A percentile compares a stretch with the other conserved stretches of the same genome.
phyloP scores from a whole-genome alignment of 2,329 filamentous ascomycete species.

The Exophiala bonariae region DNA sequence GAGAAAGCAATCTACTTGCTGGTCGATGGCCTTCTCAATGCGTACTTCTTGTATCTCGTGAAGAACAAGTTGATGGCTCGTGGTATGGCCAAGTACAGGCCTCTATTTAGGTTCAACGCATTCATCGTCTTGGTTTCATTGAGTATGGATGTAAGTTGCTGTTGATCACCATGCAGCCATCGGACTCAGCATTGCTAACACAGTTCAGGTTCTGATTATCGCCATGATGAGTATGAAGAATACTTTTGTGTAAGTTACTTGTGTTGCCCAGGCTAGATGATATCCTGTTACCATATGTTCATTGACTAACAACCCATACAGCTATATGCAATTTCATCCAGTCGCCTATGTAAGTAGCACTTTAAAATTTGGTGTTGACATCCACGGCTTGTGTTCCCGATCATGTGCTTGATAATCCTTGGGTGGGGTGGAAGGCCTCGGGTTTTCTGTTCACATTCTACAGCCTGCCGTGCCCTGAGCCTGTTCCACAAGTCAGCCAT shows the following conservation, averaged over 20 bases:
- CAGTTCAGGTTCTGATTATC: slow-evolving; percentile 1
- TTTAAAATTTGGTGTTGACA: too few species aligned
- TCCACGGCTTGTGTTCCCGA: too few species aligned
- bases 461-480: too few species aligned
- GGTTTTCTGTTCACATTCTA: too few species aligned
- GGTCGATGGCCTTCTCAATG: slow-evolving; percentile 54
- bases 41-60: slow-evolving; percentile 50
- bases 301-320: not conserved
- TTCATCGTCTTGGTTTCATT: slow-evolving; percentile 42
- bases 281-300: too few species aligned
- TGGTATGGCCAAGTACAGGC: slow-evolving; percentile 42
- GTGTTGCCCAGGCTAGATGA: too few species aligned
- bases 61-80: slow-evolving; percentile 38
- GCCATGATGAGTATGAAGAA: slow-evolving; percentile 26
- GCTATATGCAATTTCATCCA: slow-evolving; percentile 1
- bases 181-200: too few species aligned
- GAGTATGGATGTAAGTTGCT: slow-evolving; percentile 33
- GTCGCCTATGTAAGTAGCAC: not conserved
- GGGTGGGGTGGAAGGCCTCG: too few species aligned
- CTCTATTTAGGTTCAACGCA: slow-evolving; percentile 42
- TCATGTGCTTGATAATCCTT: too few species aligned
- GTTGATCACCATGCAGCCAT: slow-evolving; percentile 23
- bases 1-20: slow-evolving; percentile 55
- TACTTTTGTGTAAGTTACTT: not conserved
- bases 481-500: too few species aligned